Percentiles rank a stretch among this genome's conserved stretches.
phyloP scores from a whole-genome alignment of 2,329 filamentous ascomycete genomes.

The Penicillium frequentans region DNA sequence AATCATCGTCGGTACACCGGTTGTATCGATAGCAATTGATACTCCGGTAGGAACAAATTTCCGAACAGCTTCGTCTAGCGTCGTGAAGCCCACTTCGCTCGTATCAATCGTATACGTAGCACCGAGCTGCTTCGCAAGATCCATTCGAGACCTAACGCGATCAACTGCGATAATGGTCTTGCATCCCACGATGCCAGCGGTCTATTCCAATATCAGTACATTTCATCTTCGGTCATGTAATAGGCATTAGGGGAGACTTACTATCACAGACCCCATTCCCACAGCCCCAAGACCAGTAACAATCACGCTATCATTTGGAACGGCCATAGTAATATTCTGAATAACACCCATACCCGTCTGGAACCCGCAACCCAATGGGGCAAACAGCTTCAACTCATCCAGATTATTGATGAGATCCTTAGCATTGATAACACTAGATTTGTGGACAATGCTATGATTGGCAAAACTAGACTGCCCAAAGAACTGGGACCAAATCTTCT shows the following conservation, averaged over 20 bases:
- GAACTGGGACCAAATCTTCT: constrained; percentile 19
- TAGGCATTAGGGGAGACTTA: background rate
- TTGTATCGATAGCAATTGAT: constrained; percentile 20
- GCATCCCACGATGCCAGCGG: constrained; percentile 45
- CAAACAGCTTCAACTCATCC: constrained; percentile 21
- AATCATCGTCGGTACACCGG: constrained; percentile 16
- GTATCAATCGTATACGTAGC: constrained; percentile 43
- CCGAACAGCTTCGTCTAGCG: constrained; percentile 6
- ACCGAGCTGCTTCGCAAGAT: constrained; percentile 38
- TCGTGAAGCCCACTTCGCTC: constrained; percentile 3
- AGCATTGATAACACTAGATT: constrained; percentile 23
- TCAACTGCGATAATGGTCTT: constrained; percentile 43
- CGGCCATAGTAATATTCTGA: constrained; percentile 41
- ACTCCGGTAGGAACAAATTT: constrained; percentile 6
- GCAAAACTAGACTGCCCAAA: constrained; percentile 34
- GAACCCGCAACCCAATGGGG: constrained; percentile 31
- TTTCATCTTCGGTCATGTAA: background rate
- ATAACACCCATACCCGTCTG: constrained; percentile 37
- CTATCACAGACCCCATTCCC: constrained; percentile 49
- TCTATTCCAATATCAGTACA: constrained; percentile 1
- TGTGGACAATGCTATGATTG: constrained; percentile 23
- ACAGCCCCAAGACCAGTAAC: constrained; percentile 50
- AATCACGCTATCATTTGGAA: constrained; percentile 38
- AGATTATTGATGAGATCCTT: constrained; percentile 17
- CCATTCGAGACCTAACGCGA: constrained; percentile 30